Base-by-base conservation (phyloP, 1,139 yeast species). In the Suhomyces panamericanus region DNA sequence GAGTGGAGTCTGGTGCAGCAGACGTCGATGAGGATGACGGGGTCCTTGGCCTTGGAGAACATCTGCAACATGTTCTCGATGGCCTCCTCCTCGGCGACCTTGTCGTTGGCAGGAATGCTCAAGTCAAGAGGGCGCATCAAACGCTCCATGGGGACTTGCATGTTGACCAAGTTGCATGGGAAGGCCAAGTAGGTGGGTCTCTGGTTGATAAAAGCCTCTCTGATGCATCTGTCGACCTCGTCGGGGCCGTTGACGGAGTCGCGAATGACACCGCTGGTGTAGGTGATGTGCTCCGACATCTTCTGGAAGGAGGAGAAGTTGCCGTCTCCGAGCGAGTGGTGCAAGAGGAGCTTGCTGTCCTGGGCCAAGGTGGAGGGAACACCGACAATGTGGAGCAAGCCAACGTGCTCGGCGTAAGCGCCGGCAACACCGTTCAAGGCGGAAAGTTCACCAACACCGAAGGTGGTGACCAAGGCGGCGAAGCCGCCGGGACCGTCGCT, bases 131-230 rank as follows among this genome's bases (percentile, higher is more conserved):
- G 89, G 32, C 77, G 77, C 32, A 78, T 70, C 60, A 87, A 74
- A 52, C 77, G 65, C 35, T 68, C 62, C 14, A 80, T 75, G 38
- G 85, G 82, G 38, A 87, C 84, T 46, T 63, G 67, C 58, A 74
- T 72, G 59, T 85, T 89, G 48, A 85, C 87, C 63, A 87, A 75
- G 73, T 87, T 87, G 48, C 91, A 86, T 54, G 96, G 96, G 49
- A 87, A 68, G 38, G 88, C 95, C 58, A 87, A 66, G 69, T 87
- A 87, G 22, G 86, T 93, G 26, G 96, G 95, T 67, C 90, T 80
- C 66, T 87, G 93, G 58, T 77, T 70, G 43, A 81, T 68, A 67
- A 77, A 83, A 31, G 95, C 91, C 51, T 78, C 80, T 63, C 85
- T 77, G 61, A 87, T 81, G 57, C 88, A 81, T 56, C 85, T 76